Evolutionary conservation across 495 filamentous ascomycete genomes (phyloP).

Genomic region (Aspergillus asperescens): DNA sequence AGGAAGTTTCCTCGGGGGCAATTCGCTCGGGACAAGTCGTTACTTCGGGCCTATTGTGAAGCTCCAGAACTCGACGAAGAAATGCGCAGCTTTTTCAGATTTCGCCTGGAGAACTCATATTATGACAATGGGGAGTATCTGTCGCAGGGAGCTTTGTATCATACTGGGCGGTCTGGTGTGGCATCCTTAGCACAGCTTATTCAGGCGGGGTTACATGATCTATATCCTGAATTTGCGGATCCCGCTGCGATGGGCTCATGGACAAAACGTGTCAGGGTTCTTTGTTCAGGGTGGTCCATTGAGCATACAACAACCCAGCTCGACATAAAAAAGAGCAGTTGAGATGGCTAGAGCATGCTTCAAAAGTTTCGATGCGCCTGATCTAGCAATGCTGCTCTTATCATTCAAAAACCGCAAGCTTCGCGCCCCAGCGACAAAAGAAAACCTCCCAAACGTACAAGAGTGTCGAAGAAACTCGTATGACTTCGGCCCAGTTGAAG

Average conservation of each 20-base stretch:
- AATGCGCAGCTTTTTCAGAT: no score
- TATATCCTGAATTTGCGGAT: slow-evolving; percentile 8
- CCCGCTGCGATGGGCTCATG: background rate
- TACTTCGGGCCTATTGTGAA: no score
- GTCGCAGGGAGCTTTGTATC: slow-evolving; percentile 10
- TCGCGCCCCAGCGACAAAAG: background rate
- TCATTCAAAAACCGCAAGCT: slow-evolving; percentile 11
- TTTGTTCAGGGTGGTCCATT: slow-evolving; percentile 1
- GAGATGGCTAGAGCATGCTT: slow-evolving; percentile 5
- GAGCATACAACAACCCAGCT: slow-evolving; percentile 3
- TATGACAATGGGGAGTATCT: slow-evolving; percentile 11
- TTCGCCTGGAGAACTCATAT: background rate
- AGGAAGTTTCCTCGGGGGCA: no score
- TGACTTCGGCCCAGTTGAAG: slow-evolving; percentile 4
- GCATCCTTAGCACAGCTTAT: background rate
- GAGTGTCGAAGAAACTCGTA: slow-evolving; percentile 1
- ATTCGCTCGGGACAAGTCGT: no score
- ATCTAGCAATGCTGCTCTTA: slow-evolving; percentile 10
- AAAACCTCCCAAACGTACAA: background rate
- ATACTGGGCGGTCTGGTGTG: slow-evolving; percentile 3
- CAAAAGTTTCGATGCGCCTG: slow-evolving; percentile 1
- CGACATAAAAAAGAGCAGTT: slow-evolving; percentile 3
- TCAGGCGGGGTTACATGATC: background rate
- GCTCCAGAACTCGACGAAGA: no score
- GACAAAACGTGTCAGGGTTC: slow-evolving; percentile 1